phyloP scores from a whole-genome alignment of 1,284 basidiomycete genomes.

The Golubevia sp. region DNA sequence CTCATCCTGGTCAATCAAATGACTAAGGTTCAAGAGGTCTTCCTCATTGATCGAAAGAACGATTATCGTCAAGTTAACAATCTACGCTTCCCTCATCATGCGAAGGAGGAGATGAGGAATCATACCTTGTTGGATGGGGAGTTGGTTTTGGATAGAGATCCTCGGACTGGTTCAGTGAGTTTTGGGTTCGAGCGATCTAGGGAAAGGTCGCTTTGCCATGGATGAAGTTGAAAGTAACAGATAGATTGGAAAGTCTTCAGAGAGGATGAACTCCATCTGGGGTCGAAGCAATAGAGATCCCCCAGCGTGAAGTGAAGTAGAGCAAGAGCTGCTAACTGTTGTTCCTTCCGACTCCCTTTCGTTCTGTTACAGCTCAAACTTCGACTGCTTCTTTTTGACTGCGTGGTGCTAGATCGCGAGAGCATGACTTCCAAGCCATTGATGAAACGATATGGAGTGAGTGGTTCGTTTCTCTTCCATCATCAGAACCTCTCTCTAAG shows the following conservation, averaged over 20 bases:
- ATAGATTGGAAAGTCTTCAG: too few species aligned
- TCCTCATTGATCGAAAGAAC: slow-evolving; percentile 92
- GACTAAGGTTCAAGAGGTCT: slow-evolving; percentile 72
- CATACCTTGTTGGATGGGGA: slow-evolving; percentile 90
- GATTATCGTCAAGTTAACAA: slow-evolving; percentile 75
- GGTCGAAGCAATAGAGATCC: too few species aligned
- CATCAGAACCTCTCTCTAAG: not conserved
- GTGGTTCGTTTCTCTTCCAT: slow-evolving; percentile 46
- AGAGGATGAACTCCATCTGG: not conserved
- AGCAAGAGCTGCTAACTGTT: too few species aligned
- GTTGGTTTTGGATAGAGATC: slow-evolving; percentile 87
- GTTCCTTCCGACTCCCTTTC: too few species aligned
- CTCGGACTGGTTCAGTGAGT: slow-evolving; percentile 71
- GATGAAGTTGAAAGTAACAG: too few species aligned
- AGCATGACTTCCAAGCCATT: slow-evolving; percentile 83
- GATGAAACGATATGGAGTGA: slow-evolving; percentile 85
- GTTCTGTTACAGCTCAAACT: slow-evolving; percentile 78
- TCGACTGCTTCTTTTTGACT: slow-evolving; percentile 88
- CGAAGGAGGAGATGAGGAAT: slow-evolving; percentile 61
- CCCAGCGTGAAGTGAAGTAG: too few species aligned
- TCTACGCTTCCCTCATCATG: slow-evolving; percentile 86
- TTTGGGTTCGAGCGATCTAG: slow-evolving; percentile 2
- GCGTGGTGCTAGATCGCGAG: slow-evolving; percentile 81
- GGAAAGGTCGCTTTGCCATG: too few species aligned
- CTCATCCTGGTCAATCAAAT: slow-evolving; percentile 70